A percentile compares a stretch with the other conserved stretches of the same genome.
phyloP scores from a whole-genome alignment of 2,329 filamentous ascomycete species.

The Alternaria panax region DNA sequence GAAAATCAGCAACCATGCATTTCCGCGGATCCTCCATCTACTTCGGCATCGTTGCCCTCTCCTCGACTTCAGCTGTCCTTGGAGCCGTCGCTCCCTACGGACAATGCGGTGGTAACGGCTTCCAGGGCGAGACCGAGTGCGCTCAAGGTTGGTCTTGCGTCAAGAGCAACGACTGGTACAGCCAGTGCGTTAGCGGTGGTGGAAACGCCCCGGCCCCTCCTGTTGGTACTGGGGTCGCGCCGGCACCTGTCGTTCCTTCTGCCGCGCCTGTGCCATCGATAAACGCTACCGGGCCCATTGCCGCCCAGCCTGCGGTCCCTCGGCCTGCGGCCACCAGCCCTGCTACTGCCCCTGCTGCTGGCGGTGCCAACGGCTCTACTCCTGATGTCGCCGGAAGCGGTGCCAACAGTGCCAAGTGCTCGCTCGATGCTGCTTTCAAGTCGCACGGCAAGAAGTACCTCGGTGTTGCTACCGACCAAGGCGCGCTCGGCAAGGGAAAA shows the following conservation, averaged over 20 bases:
- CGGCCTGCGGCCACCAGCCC: not conserved
- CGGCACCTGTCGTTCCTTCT: constrained; percentile 10
- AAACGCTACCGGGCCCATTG: constrained; percentile 15
- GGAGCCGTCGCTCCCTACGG: constrained; percentile 47
- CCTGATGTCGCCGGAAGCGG: constrained; percentile 22
- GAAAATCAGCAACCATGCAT: constrained; percentile 26
- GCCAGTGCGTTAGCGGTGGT: constrained; percentile 49
- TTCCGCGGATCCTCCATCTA: constrained; percentile 32
- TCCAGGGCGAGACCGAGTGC: constrained; percentile 51
- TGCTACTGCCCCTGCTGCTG: not conserved
- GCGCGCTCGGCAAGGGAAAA: constrained; percentile 57
- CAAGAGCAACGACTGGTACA: constrained; percentile 56
- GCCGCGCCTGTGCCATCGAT: constrained; percentile 12
- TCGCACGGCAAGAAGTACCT: constrained; percentile 71
- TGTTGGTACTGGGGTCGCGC: not conserved
- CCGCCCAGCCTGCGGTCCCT: constrained; percentile 2
- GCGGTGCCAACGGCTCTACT: constrained; percentile 4
- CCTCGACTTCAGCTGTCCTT: constrained; percentile 38
- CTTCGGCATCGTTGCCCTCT: constrained; percentile 37
- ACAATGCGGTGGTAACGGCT: constrained; percentile 56
- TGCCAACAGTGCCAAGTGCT: constrained; percentile 33
- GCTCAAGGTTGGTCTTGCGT: constrained; percentile 51
- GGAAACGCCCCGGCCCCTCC: constrained; percentile 7
- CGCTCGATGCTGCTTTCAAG: constrained; percentile 64
- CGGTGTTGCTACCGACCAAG: constrained; percentile 65